These are phyloP conservation scores for Chimonanthus praecox DNA, from an alignment of 164 flowering plant species.

Conservation along the genomic window DNA sequence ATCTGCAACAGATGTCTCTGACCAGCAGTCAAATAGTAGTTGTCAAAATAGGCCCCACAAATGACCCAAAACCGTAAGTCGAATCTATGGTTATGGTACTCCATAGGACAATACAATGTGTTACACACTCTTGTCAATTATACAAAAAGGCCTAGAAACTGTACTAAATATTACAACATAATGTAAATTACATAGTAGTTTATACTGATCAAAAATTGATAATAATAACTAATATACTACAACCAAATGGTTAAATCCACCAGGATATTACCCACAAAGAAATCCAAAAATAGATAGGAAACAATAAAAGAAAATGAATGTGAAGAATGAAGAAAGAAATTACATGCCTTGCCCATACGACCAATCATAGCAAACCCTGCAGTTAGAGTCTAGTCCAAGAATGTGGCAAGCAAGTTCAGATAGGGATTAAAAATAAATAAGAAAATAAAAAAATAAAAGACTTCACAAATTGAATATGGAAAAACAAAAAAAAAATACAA, in stretches of 20 bases:
- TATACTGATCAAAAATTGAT: not conserved
- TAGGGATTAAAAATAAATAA: not conserved
- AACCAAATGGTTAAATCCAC: not conserved
- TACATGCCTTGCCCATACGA: slow-evolving; percentile 78
- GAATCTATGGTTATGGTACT: no score
- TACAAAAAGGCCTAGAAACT: no score
- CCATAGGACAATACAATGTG: no score
- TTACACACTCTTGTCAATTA: no score
- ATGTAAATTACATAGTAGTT: not conserved
- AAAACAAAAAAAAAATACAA: not conserved
- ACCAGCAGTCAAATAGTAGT: no score
- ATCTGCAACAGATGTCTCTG: no score
- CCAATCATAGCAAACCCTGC: slow-evolving; percentile 94
- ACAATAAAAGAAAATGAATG: not conserved
- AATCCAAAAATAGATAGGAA: not conserved
- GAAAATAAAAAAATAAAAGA: not conserved
- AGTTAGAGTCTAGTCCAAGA: slow-evolving; percentile 65
- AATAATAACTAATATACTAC: not conserved
- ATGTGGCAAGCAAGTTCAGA: not conserved
- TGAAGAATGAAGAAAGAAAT: not conserved
- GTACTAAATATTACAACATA: no score
- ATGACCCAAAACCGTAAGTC: no score
- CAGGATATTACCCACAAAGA: not conserved
- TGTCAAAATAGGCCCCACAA: no score
- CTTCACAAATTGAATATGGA: not conserved